Base-by-base conservation (phyloP, 768 basidiomycete genomes). In the Dentipellis sp. region DNA sequence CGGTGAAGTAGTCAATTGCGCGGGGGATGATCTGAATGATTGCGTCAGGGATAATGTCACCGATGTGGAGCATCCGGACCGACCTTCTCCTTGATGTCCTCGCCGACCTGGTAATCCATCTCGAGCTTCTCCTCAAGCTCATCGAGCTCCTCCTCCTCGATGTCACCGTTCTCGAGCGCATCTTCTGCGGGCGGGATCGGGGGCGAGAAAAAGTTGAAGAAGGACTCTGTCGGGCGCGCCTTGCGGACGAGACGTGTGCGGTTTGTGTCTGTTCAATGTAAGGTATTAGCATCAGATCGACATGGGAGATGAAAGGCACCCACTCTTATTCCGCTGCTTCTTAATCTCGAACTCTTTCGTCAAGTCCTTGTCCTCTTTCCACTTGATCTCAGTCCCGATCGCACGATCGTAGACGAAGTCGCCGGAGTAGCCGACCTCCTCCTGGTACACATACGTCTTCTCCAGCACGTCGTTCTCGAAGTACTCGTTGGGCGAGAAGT, bases 261-360 rank as follows among this genome's bases (percentile, higher is more conserved):
- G 69, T 91, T 90, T 23, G 89, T 91, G 67, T 86, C 89, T 91
- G 63, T 19, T 5, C 34, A 35, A 52, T 51, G 40, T 14, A 17
- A 35, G 42, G 19, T 14, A 47, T 53, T 3, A 57, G 51, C 51
- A 50, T 5, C 17, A 36, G n/a, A 29, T 22, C 2, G 11, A 14
- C 3, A 19, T 12, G 36, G 38, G 36, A 35, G 37, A 22, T 8
- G 17, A 8, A 19, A 2, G 9, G 12, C 3, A 64, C 67, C 22
- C 58, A 97, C 94, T 94, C 81, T 97, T 99, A 76, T 99, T 99
- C 66, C 95, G 78, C 74, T 98, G 95, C 78, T 97, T 97, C 81
- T 95, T 97, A 71, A 97, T 94, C 76, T 98, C 95, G 64, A 91
- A 89, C 74, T 91, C 90, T 75, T 93, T 92, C 52, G 95, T 99